Evolutionary conservation across 345 rosid species (phyloP), one percentile per base, ranked within the genome.

Genomic region (Nephelium lappaceum): DNA sequence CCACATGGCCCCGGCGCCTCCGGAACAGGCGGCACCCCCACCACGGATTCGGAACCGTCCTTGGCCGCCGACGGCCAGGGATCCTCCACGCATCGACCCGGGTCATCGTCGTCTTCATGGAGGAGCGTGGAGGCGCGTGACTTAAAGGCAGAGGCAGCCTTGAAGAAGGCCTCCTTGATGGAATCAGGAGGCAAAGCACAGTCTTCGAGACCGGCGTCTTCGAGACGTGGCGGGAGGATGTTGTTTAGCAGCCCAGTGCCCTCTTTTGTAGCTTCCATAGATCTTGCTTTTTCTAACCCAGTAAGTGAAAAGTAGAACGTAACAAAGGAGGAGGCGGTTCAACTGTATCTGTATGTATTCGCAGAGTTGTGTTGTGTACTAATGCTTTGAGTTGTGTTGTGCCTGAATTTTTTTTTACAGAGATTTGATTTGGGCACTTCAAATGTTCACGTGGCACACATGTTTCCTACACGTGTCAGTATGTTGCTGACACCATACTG

Each of bases 171-270:
- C 81, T 91, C 92, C 18, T 81, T 86, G 73, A 88, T 93, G 73
- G 91, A 82, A 0, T 91, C 95, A 4, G 89, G 88, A 3, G 92
- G 93, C 2, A 91, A 78, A 43, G 97, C 93, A 71, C 93, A 91
- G 78, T 93, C 93, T 69, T 90, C 94, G 60, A 93, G 90, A 11
- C 97, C 92, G 16, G 94, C 94, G 53, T 93, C 94, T 67, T 88
- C 91, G 4, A 90, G 79, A 1, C 85, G 88, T 41, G 94, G 94
- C 5, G 92, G 95, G 63, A 88, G 80, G 75, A 93, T 88, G 42
- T 65, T 80, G 42, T 82, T 81, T 7, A 88, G 84, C 60, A 91
- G 61, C 67, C 87, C 83, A 0, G 69, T 42, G 38, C 65, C 63
- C 60, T 80, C 89, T 67, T 78, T 82, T 31, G 81, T n/a, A 65